A percentile compares a stretch with the other conserved stretches of the same genome.
These are phyloP conservation scores for Parascedosporium putredinis DNA, from an alignment of 2,329 filamentous ascomycete genomes.

Conservation along the genomic window DNA sequence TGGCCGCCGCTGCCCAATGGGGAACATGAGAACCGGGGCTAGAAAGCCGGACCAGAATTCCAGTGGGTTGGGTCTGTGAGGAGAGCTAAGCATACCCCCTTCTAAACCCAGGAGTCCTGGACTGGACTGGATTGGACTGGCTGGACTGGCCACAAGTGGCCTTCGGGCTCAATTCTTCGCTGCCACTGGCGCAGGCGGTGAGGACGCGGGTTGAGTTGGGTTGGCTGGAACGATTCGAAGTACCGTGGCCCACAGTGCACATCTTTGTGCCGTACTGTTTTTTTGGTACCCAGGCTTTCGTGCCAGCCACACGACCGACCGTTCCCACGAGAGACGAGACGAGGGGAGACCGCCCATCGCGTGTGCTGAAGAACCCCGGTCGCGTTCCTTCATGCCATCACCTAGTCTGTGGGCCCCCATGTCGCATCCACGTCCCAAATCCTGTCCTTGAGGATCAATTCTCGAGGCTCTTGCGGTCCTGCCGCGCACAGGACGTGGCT, in stretches of 20 bases:
- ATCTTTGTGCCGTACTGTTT: not conserved
- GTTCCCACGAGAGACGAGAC: too few species aligned
- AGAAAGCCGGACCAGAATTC: slow-evolving; percentile 29
- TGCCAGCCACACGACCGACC: not conserved
- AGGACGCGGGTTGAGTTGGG: not conserved
- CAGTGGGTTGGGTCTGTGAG: slow-evolving; percentile 18
- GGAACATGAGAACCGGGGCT: slow-evolving; percentile 36
- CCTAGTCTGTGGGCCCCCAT: not conserved
- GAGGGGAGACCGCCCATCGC: not conserved
- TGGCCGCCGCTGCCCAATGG: slow-evolving; percentile 38
- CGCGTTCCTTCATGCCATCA: slow-evolving; percentile 2
- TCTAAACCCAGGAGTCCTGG: not conserved
- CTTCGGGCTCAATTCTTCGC: too few species aligned
- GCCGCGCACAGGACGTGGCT: not conserved
- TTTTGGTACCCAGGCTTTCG: not conserved
- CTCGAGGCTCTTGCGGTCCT: not conserved
- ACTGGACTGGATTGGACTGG: too few species aligned
- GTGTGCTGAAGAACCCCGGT: not conserved
- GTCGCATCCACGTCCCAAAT: slow-evolving; percentile 3
- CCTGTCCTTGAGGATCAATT: not conserved
- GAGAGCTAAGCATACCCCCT: not conserved
- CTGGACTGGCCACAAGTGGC: too few species aligned
- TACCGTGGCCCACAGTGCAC: not conserved
- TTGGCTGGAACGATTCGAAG: not conserved
- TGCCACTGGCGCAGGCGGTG: not conserved